phyloP scores from a whole-genome alignment of 2,329 filamentous ascomycete species.

The Aaosphaeria pasadenensis region DNA sequence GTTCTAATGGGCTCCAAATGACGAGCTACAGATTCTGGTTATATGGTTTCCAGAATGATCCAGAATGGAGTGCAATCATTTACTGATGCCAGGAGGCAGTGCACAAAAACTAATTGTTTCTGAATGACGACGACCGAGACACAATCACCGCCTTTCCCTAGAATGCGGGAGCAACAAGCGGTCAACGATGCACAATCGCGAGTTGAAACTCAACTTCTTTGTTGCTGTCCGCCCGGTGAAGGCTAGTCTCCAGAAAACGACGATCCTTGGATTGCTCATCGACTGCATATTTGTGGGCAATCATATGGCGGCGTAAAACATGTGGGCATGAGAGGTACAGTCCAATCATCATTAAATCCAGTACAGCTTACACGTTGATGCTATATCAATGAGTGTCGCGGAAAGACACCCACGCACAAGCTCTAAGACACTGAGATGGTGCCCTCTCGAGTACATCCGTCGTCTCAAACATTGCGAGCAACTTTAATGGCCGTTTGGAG shows the following conservation, averaged over 20 bases:
- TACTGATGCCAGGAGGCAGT: slow-evolving; percentile 12
- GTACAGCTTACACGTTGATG: no score
- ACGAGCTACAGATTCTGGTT: slow-evolving; percentile 6
- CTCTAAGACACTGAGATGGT: no score
- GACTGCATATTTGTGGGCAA: no score
- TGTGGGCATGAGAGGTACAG: no score
- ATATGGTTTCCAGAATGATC: slow-evolving; percentile 13
- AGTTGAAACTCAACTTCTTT: slow-evolving; percentile 13
- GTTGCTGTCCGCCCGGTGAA: slow-evolving; percentile 18
- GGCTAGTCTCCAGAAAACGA: slow-evolving; percentile 3
- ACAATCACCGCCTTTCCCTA: slow-evolving; percentile 18
- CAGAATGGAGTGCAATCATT: not conserved
- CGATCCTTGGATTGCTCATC: no score
- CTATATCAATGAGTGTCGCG: no score
- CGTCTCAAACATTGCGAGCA: no score
- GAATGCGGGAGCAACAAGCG: slow-evolving; percentile 6
- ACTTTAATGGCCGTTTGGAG: no score
- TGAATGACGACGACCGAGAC: slow-evolving; percentile 29
- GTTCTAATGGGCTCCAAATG: slow-evolving; percentile 4
- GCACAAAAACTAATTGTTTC: slow-evolving; percentile 15
- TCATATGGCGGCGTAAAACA: no score
- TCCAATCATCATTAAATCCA: no score
- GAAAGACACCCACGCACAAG: no score
- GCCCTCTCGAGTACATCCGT: no score
- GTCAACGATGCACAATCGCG: slow-evolving; percentile 9